A percentile compares a stretch with the other conserved stretches of the same genome.
Evolutionary conservation across 148 eudicot genomes (phyloP).

Genomic region (Rhododendron williamsianum): DNA sequence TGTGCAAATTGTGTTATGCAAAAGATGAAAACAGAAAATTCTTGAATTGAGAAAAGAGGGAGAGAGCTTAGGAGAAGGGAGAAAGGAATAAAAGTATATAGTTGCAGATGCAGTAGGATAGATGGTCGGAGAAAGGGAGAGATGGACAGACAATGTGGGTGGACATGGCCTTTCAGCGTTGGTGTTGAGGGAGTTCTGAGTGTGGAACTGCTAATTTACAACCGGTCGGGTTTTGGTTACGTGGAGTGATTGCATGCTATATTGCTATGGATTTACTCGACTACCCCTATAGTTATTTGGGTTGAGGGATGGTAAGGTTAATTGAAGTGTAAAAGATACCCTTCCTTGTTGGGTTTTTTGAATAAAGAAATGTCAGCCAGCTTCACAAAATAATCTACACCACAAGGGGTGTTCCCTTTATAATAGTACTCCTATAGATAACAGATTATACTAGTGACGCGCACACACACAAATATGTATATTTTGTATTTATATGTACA

Average conservation of each 20-base stretch:
- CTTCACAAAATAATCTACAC: background rate
- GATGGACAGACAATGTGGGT: background rate
- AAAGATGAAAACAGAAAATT: no score
- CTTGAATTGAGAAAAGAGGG: background rate
- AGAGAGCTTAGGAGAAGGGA: background rate
- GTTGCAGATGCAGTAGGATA: background rate
- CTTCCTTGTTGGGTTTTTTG: background rate
- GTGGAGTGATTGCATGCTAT: background rate
- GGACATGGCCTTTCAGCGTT: background rate
- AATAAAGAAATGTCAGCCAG: background rate
- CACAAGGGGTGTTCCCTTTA: background rate
- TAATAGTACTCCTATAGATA: background rate
- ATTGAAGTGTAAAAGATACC: background rate
- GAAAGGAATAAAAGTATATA: background rate
- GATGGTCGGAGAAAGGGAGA: background rate
- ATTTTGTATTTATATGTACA: background rate
- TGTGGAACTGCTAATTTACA: background rate
- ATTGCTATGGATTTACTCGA: background rate
- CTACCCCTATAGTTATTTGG: background rate
- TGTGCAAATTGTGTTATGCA: background rate
- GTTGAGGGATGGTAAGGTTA: background rate
- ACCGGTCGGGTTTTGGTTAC: background rate
- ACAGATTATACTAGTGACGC: background rate
- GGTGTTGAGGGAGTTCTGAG: background rate
- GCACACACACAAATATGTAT: background rate